Conservation (phyloP, 495 filamentous ascomycete genomes). For the Annulohypoxylon stygium region DNA sequence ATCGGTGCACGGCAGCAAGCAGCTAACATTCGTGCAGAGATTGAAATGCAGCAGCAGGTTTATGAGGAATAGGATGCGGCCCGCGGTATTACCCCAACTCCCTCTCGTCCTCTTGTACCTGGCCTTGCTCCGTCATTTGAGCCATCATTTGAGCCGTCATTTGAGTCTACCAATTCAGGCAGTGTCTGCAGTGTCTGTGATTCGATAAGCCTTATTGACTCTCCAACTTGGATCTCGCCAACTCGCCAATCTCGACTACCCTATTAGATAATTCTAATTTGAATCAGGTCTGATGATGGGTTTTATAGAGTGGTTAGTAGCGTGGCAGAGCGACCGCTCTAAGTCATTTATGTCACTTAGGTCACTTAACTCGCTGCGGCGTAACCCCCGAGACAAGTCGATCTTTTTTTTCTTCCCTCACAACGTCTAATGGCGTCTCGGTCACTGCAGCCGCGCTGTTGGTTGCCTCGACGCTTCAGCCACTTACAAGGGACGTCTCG, state of each 20-base stretch:
- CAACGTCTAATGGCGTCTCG: constrained; percentile 11
- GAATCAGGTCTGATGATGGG: neutral
- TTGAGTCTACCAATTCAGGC: neutral
- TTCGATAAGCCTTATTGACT: constrained; percentile 4
- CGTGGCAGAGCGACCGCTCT: neutral
- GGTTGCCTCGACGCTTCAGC: constrained; percentile 30
- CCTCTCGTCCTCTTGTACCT: neutral
- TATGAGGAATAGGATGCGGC: constrained; percentile 53
- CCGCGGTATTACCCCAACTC: constrained; percentile 36
- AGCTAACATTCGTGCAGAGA: constrained; percentile 54
- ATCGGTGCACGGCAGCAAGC: constrained; percentile 29
- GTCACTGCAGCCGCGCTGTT: constrained; percentile 16
- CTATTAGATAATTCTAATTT: constrained; percentile 13
- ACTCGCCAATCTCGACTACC: constrained; percentile 1
- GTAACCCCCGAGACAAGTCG: constrained; percentile 26
- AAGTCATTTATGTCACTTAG: neutral
- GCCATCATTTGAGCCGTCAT: neutral
- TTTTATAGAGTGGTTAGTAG: neutral
- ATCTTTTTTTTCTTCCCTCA: constrained; percentile 5
- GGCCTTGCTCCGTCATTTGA: constrained; percentile 6
- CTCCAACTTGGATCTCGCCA: neutral
- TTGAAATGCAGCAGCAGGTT: constrained; percentile 61
- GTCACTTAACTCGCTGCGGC: neutral
- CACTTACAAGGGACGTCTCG: constrained; percentile 26
- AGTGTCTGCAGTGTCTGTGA: constrained; percentile 15